Evolutionary conservation across 106 monocot species (phyloP).

Genomic region (Allium fistulosum): DNA sequence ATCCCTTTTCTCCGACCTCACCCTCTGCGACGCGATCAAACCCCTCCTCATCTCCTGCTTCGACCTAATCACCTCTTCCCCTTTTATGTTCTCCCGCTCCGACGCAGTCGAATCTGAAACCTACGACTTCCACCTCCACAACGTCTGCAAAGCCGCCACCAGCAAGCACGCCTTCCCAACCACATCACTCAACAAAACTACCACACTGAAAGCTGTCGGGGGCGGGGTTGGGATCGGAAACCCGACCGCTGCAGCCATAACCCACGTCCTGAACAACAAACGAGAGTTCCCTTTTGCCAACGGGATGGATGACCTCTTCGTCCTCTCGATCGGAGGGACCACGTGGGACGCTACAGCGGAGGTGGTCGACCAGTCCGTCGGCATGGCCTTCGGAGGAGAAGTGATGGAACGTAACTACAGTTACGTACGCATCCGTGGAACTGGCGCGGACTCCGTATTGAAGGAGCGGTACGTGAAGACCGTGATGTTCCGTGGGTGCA

Average conservation of each 20-base stretch:
- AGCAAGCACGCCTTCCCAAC: slow-evolving; percentile 18
- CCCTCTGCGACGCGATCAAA: slow-evolving; percentile 55
- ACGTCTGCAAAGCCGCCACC: slow-evolving; percentile 61
- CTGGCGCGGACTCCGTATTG: slow-evolving; percentile 15
- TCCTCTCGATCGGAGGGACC: slow-evolving; percentile 41
- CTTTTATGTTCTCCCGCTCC: slow-evolving; percentile 82
- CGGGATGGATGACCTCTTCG: slow-evolving; percentile 59
- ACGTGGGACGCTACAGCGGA: slow-evolving; percentile 46
- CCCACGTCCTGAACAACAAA: slow-evolving; percentile 93
- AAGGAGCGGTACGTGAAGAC: slow-evolving; percentile 24
- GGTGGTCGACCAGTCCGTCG: slow-evolving; percentile 77
- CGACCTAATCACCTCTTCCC: slow-evolving; percentile 57
- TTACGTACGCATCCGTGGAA: slow-evolving; percentile 70
- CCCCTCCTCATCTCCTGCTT: slow-evolving; percentile 83
- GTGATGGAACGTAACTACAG: slow-evolving; percentile 17
- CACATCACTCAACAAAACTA: slow-evolving; percentile 37
- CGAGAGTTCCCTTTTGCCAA: slow-evolving; percentile 70
- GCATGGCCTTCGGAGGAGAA: slow-evolving; percentile 62
- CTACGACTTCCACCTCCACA: slow-evolving; percentile 54
- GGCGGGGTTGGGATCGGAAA: slow-evolving; percentile 53
- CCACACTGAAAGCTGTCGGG: slow-evolving; percentile 32
- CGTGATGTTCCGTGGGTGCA: slow-evolving; percentile 29
- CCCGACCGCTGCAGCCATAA: slow-evolving; percentile 75
- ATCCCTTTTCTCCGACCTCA: slow-evolving; percentile 38
- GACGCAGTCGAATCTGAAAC: slow-evolving; percentile 63